Evolutionary conservation across 2,329 filamentous ascomycete species (phyloP), one percentile per base, ranked within the genome.

Genomic region (Xylariomycetidae sp.): DNA sequence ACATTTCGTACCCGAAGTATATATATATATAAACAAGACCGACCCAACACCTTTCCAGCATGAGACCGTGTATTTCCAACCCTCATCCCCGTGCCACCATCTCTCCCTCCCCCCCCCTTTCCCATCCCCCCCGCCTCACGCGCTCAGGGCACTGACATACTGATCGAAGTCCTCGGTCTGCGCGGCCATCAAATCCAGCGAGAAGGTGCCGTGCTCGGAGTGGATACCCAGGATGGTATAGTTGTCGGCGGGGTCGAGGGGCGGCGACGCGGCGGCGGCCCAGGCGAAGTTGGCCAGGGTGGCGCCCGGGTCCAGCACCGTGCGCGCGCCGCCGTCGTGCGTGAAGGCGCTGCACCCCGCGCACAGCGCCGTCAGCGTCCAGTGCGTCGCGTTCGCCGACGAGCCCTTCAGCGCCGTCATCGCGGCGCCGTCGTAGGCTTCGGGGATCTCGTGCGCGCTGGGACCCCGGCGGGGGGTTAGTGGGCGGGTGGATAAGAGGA

Each of bases 341-440:
- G 43, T 35, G 56, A 57, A 64, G 1, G 47, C 39, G 37, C 58
- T 64, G 41, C 60, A 60, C 22, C 61, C 62, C 34, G 54, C 51
- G 50, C 59, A 62, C 13, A 64, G 48, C 10, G 53, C 54, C 15
- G 50, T 62, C 34, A 63, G 39, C 2, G 54, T 57, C 61, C 61
- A 65, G 49, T 65, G 61, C 9, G 61, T 65, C 20, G 43, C 50
- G 39, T 65, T 64, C 38, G 52, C 43, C 1, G 40, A 45, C 2
- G 59, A 58, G 5, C 56, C 55, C 6, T 54, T 49, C 15, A 64
- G 53, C 6, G 57, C 36, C 5, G 51, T 56, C 45, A 60, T 58
- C 31, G 39, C 56, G 3, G 58, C 59, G 10, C 41, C 47, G 4
- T 52, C 42, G 31, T 61, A 63, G 2, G 53, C 28, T 2, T 48